Percentiles rank a stretch among this genome's conserved stretches.
Conservation (phyloP, 2,329 filamentous ascomycete genomes). For the Nemania diffusa region DNA sequence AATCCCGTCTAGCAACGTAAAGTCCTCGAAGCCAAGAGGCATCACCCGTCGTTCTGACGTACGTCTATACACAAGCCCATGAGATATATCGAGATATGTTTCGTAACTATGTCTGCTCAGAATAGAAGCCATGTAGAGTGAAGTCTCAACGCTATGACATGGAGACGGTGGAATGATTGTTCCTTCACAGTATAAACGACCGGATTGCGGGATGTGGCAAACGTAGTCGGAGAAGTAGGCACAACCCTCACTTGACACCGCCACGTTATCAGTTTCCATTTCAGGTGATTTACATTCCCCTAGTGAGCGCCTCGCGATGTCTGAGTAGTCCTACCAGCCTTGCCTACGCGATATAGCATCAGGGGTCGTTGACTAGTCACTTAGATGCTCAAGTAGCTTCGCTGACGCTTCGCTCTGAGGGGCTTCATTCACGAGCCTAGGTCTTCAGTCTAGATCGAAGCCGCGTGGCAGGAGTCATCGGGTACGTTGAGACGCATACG, state of each 20-base stretch:
- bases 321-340: conserved; percentile 15
- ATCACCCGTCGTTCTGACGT: background rate
- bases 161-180: conserved; percentile 1
- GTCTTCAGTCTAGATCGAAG: conserved; percentile 24
- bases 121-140: conserved; percentile 10
- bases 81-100: conserved; percentile 2
- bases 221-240: background rate
- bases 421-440: background rate
- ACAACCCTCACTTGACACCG: background rate
- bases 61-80: conserved; percentile 3
- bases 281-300: conserved; percentile 25
- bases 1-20: background rate
- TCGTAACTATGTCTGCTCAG: conserved; percentile 25
- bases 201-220: background rate
- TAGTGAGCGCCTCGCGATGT: background rate
- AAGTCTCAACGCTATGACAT: conserved; percentile 12
- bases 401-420: conserved; percentile 12
- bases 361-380: conserved; percentile 5
- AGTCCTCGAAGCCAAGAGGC: background rate
- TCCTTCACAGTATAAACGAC: background rate
- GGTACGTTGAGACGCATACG: conserved; percentile 23
- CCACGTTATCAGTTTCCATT: conserved; percentile 24
- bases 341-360: background rate
- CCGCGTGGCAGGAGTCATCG: conserved; percentile 31
- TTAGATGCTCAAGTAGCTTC: conserved; percentile 9